These are phyloP conservation scores for Lepiota brunneoincarnata DNA, from an alignment of 768 basidiomycete species.

Conservation along the genomic window DNA sequence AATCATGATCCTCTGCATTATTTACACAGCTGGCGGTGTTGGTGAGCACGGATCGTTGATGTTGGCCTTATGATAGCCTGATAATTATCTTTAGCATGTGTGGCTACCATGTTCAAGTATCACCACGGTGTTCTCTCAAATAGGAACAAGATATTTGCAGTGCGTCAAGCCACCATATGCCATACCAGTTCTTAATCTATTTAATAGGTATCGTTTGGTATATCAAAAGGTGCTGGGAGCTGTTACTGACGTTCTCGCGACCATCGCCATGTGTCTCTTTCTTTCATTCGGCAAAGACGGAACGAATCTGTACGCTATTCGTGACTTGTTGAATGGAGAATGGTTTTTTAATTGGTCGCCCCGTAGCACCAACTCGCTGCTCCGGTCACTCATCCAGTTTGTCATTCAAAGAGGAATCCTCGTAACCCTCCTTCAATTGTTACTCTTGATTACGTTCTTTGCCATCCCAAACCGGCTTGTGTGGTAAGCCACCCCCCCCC, in stretches of 20 bases:
- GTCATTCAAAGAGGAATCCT: slow-evolving; percentile 41
- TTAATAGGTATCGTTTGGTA: slow-evolving; percentile 40
- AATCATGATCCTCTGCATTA: too few relatives aligned
- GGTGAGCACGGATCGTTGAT: slow-evolving; percentile 17
- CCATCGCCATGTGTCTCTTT: slow-evolving; percentile 40
- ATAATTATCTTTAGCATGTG: slow-evolving; percentile 23
- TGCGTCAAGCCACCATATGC: too few relatives aligned
- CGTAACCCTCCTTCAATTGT: slow-evolving; percentile 40
- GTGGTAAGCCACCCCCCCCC: slow-evolving; percentile 38
- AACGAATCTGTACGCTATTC: slow-evolving; percentile 30
- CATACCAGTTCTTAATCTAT: too few relatives aligned
- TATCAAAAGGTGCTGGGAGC: slow-evolving; percentile 45
- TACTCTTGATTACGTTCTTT: slow-evolving; percentile 40
- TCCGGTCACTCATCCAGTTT: slow-evolving; percentile 36
- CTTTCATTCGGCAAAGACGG: slow-evolving; percentile 35
- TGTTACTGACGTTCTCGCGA: slow-evolving; percentile 41
- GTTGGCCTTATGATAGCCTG: not conserved
- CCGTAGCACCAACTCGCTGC: slow-evolving; percentile 35
- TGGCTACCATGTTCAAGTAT: slow-evolving; percentile 31
- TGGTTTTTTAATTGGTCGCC: not conserved
- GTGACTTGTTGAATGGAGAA: too few relatives aligned
- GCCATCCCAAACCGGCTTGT: slow-evolving; percentile 32
- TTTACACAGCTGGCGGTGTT: slow-evolving; percentile 24
- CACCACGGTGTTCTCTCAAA: slow-evolving; percentile 28
- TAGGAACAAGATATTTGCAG: slow-evolving; percentile 27